Percentiles rank a stretch among this genome's conserved stretches.
Conservation (phyloP, 1,284 basidiomycete genomes). For the Heterobasidion occidentale region DNA sequence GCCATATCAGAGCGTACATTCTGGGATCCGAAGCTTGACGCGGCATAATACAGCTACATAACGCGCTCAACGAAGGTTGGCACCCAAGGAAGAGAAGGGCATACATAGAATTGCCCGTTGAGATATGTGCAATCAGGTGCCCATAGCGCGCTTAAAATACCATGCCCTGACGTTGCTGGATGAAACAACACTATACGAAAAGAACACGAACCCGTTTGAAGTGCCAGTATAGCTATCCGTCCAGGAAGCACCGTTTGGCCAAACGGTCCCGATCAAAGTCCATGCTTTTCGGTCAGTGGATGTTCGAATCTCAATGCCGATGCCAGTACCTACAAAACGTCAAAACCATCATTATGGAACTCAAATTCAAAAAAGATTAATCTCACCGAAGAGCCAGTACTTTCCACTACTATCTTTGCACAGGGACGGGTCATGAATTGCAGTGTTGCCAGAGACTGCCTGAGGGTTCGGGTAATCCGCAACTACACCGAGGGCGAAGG, state of each 20-base stretch:
- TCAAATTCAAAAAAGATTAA: not conserved
- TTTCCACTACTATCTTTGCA: constrained; percentile 42
- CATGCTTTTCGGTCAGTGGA: constrained; percentile 43
- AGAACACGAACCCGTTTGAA: constrained; percentile 31
- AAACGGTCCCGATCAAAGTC: constrained; percentile 40
- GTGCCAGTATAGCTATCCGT: constrained; percentile 43
- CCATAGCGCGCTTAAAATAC: constrained; percentile 30
- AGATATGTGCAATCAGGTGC: constrained; percentile 44
- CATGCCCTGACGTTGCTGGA: not conserved
- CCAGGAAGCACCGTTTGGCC: constrained; percentile 40
- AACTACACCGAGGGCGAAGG: not conserved
- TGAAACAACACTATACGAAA: not conserved
- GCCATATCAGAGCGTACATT: constrained; percentile 14
- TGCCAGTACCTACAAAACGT: constrained; percentile 29
- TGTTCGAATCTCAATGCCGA: constrained; percentile 43
- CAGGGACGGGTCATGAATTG: constrained; percentile 31
- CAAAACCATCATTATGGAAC: not conserved
- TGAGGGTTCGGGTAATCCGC: not conserved
- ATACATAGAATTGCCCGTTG: constrained; percentile 36
- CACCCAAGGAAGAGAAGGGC: constrained; percentile 6
- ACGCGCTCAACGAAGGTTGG: not conserved
- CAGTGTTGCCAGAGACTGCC: constrained; percentile 1
- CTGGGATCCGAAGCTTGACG: constrained; percentile 40
- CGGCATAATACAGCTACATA: constrained; percentile 33
- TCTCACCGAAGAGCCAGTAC: constrained; percentile 44